Percentiles rank a stretch among this genome's conserved stretches.
Evolutionary conservation across 768 basidiomycete species (phyloP).

Genomic region (Holtermannia corniformis): DNA sequence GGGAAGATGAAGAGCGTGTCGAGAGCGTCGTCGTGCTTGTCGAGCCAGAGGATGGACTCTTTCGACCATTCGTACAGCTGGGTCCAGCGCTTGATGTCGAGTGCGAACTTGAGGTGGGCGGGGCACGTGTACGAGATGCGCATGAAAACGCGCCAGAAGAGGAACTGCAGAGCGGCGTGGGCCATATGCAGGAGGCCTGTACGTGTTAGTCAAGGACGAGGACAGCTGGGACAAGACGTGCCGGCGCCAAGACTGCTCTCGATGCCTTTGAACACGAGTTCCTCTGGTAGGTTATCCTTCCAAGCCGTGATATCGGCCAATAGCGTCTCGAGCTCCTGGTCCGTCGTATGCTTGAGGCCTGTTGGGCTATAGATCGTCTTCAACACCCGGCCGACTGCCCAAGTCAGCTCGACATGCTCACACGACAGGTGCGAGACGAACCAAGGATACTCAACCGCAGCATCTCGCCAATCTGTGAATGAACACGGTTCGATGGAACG

Average conservation of each 20-base stretch:
- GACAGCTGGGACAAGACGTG: too few relatives aligned
- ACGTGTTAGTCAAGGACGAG: neutral
- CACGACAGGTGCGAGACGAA: too few relatives aligned
- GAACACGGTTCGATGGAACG: constrained; percentile 14
- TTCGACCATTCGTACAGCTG: constrained; percentile 61
- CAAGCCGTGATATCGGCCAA: constrained; percentile 51
- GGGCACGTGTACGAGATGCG: constrained; percentile 89
- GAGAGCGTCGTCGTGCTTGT: constrained; percentile 65
- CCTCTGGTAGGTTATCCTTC: constrained; percentile 67
- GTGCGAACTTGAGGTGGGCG: constrained; percentile 72
- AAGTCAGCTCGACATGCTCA: too few relatives aligned
- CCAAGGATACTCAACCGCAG: constrained; percentile 77
- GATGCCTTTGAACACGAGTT: constrained; percentile 64
- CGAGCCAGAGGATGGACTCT: constrained; percentile 83
- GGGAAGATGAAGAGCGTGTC: constrained; percentile 81
- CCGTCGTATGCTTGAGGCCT: constrained; percentile 73
- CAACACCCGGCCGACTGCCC: constrained; percentile 79
- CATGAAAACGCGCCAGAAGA: constrained; percentile 98
- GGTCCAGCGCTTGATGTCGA: constrained; percentile 73
- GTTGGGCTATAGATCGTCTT: constrained; percentile 93
- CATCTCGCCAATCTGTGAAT: constrained; percentile 51
- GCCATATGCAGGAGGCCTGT: constrained; percentile 77
- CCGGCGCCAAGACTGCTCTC: constrained; percentile 60
- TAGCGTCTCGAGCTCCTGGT: constrained; percentile 56
- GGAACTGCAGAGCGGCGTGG: constrained; percentile 83